Evolutionary conservation across 2,329 filamentous ascomycete species (phyloP).

Genomic region (Coniochaeta hoffmannii): DNA sequence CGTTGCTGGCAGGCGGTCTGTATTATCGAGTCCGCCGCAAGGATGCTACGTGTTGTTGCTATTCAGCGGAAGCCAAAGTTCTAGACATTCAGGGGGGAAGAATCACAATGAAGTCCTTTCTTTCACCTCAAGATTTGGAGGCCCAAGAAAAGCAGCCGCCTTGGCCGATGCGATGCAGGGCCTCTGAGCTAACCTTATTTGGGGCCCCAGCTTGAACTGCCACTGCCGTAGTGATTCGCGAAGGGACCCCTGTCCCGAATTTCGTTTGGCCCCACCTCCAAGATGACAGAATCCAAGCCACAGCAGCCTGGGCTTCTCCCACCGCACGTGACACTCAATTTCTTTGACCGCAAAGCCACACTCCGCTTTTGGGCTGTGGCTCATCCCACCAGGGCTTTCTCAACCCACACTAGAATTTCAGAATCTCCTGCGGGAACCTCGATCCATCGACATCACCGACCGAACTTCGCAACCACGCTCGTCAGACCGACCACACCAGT

Average conservation of each 20-base stretch:
- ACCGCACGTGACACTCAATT: neutral
- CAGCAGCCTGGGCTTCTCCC: neutral
- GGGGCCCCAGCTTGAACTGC: neutral
- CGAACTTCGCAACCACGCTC: neutral
- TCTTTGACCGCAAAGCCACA: neutral
- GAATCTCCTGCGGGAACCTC: neutral
- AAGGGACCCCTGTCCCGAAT: neutral
- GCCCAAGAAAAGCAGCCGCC: neutral
- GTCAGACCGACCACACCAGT: slow-evolving; percentile 21
- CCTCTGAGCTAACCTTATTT: neutral
- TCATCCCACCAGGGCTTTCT: slow-evolving; percentile 2
- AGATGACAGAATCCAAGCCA: neutral
- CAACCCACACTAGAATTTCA: slow-evolving; percentile 3
- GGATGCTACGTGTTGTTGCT: neutral
- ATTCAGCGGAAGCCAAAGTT: neutral
- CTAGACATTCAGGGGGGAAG: neutral
- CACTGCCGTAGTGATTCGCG: neutral
- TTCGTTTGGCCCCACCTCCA: neutral
- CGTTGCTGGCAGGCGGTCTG: neutral
- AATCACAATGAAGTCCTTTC: neutral
- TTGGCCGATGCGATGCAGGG: neutral
- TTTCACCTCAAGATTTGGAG: neutral
- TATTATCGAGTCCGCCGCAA: neutral
- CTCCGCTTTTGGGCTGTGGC: neutral
- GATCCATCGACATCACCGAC: slow-evolving; percentile 2